Conservation (phyloP, 345 rosid species). For the Acer saccharum region DNA sequence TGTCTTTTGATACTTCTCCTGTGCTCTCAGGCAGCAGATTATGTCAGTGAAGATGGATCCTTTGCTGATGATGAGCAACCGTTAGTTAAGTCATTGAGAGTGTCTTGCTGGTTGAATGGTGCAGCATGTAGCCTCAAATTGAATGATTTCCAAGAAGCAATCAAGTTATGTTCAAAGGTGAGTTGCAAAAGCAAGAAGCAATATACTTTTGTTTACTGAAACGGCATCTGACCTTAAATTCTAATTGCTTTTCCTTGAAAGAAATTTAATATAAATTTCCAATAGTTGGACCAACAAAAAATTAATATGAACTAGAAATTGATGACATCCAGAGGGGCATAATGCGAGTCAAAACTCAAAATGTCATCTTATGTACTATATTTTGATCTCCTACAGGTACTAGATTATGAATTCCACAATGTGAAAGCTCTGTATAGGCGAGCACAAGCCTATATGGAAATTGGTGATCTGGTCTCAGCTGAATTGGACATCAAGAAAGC, state of each 20-base stretch:
- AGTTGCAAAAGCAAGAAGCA: not conserved
- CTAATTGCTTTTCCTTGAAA: not conserved
- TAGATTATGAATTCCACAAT: constrained; percentile 50
- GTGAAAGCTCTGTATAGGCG: constrained; percentile 63
- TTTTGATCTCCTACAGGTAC: constrained; percentile 38
- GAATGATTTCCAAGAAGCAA: constrained; percentile 46
- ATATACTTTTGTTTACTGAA: not conserved
- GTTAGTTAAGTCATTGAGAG: constrained; percentile 43
- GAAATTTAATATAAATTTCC: not conserved
- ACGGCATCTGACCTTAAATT: not conserved
- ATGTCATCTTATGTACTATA: constrained; percentile 10
- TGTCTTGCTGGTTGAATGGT: constrained; percentile 61
- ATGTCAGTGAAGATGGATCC: constrained; percentile 43
- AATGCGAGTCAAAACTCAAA: constrained; percentile 1
- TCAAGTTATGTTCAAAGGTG: constrained; percentile 56
- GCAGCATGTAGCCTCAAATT: constrained; percentile 67
- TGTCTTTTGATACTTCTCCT: constrained; percentile 1
- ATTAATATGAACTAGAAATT: not conserved
- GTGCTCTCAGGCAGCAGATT: constrained; percentile 47
- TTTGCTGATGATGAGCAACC: constrained; percentile 49
- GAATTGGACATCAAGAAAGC: constrained; percentile 59
- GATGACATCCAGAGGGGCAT: not conserved
- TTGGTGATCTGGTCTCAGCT: constrained; percentile 47
- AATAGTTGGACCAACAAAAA: too few species aligned
- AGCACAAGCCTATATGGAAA: constrained; percentile 60